Conservation (phyloP, 371 early-diverging fungal genomes). For the Mucor circinelloides region DNA sequence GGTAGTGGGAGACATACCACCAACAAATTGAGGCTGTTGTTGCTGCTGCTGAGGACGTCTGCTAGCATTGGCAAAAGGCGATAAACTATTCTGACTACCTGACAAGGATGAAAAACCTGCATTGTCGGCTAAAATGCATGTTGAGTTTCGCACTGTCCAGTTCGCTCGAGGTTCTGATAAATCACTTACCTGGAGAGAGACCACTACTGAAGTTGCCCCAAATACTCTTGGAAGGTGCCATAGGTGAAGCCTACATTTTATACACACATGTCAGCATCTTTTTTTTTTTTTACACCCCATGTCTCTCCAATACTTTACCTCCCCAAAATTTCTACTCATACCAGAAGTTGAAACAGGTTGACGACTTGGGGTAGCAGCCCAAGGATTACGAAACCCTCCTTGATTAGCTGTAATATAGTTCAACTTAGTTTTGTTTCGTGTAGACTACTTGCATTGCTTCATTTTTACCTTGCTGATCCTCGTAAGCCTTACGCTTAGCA, state of each 20-base stretch:
- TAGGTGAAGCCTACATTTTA: slow-evolving; percentile 22
- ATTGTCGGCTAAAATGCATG: slow-evolving; percentile 10
- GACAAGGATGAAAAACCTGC: slow-evolving; percentile 22
- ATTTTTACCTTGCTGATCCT: slow-evolving; percentile 20
- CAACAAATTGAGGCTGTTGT: slow-evolving; percentile 14
- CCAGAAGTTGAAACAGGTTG: slow-evolving; percentile 4
- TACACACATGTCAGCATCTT: neutral
- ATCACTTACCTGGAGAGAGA: slow-evolving; percentile 28
- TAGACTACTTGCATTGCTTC: neutral
- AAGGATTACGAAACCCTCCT: slow-evolving; percentile 22
- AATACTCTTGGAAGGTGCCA: slow-evolving; percentile 34
- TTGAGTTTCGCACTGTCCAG: neutral
- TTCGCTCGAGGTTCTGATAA: neutral
- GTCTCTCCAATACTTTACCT: slow-evolving; percentile 11
- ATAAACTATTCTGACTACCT: slow-evolving; percentile 17
- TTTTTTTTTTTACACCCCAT: neutral
- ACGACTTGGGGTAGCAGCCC: slow-evolving; percentile 20
- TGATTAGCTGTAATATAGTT: neutral
- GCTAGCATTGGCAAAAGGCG: slow-evolving; percentile 26
- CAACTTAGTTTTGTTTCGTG: neutral
- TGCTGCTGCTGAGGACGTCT: slow-evolving; percentile 18
- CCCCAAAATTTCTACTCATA: slow-evolving; percentile 27
- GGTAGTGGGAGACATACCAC: slow-evolving; percentile 24
- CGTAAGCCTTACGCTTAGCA: slow-evolving; percentile 36
- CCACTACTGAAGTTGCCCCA: slow-evolving; percentile 48